These are phyloP conservation scores for Mrakia blollopis DNA, from an alignment of 768 basidiomycete species.

Conservation along the genomic window DNA sequence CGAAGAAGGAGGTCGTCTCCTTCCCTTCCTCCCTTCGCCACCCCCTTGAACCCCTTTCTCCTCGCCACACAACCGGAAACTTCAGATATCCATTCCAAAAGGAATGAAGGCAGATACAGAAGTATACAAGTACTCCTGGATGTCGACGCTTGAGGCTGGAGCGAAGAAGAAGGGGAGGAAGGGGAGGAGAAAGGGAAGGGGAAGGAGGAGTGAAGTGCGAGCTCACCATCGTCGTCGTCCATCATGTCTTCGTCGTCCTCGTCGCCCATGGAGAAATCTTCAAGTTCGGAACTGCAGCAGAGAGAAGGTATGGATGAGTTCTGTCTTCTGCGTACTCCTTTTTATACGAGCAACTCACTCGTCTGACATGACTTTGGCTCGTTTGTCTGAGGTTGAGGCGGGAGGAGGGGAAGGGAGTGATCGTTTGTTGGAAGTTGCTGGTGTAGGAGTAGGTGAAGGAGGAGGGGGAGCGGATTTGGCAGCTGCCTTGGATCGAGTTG, in stretches of 20 bases:
- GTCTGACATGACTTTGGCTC: slow-evolving; percentile 22
- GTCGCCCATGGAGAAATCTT: slow-evolving; percentile 20
- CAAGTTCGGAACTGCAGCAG: slow-evolving; percentile 19
- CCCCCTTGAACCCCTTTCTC: too few relatives aligned
- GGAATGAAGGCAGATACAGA: too few relatives aligned
- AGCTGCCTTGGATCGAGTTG: slow-evolving; percentile 4
- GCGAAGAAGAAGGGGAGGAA: background rate
- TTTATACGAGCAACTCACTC: background rate
- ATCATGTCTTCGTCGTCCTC: slow-evolving; percentile 27
- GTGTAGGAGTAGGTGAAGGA: background rate
- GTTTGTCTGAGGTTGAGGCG: background rate
- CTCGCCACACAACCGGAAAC: too few relatives aligned
- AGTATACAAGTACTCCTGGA: too few relatives aligned
- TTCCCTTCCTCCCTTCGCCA: background rate
- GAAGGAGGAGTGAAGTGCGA: too few relatives aligned
- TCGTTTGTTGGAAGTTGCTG: background rate
- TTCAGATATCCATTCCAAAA: too few relatives aligned
- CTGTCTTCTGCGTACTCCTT: background rate
- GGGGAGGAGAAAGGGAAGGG: background rate
- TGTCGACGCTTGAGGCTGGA: too few relatives aligned
- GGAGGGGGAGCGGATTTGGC: background rate
- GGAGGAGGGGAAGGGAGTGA: slow-evolving; percentile 5
- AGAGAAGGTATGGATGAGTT: background rate
- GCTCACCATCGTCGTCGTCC: slow-evolving; percentile 17
- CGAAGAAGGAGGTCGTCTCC: background rate